Evolutionary conservation across 148 eudicot genomes (phyloP).

Genomic region (Gaultheria prostrata): DNA sequence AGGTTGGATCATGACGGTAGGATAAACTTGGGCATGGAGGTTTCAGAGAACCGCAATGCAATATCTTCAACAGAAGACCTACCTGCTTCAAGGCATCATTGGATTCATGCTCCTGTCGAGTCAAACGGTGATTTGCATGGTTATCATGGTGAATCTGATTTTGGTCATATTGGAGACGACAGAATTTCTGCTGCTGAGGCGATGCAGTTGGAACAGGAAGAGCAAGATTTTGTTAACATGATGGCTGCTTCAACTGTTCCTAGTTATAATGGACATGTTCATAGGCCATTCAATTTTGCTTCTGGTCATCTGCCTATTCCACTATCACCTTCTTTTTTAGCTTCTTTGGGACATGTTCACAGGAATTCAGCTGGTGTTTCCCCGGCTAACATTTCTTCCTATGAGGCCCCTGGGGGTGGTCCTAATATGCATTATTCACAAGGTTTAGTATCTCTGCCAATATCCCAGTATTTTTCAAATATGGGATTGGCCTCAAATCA

Average conservation of each 20-base stretch:
- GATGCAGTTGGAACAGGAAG: slow-evolving; percentile 30
- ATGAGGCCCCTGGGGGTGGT: slow-evolving; percentile 28
- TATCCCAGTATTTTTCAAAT: slow-evolving; percentile 25
- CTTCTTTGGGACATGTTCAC: slow-evolving; percentile 29
- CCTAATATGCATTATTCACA: slow-evolving; percentile 28
- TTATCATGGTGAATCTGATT: slow-evolving; percentile 19
- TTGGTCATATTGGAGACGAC: slow-evolving; percentile 21
- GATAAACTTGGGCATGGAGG: slow-evolving; percentile 13
- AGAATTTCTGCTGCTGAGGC: slow-evolving; percentile 27
- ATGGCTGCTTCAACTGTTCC: slow-evolving; percentile 30
- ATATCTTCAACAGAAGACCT: slow-evolving; percentile 18
- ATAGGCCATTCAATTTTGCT: slow-evolving; percentile 38
- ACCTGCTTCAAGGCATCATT: slow-evolving; percentile 18
- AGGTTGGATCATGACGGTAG: slow-evolving; percentile 10
- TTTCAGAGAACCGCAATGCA: slow-evolving; percentile 13
- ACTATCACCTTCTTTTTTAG: slow-evolving; percentile 32
- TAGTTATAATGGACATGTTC: slow-evolving; percentile 30
- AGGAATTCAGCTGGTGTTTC: slow-evolving; percentile 27
- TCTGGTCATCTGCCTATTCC: slow-evolving; percentile 36
- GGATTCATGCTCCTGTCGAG: slow-evolving; percentile 15
- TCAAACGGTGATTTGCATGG: slow-evolving; percentile 24
- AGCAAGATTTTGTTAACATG: slow-evolving; percentile 35
- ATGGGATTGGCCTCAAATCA: slow-evolving; percentile 23
- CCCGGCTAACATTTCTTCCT: slow-evolving; percentile 21
- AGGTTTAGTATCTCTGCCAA: slow-evolving; percentile 30